Evolutionary conservation across 768 basidiomycete species (phyloP).

Genomic region (Termitomyces sp.): DNA sequence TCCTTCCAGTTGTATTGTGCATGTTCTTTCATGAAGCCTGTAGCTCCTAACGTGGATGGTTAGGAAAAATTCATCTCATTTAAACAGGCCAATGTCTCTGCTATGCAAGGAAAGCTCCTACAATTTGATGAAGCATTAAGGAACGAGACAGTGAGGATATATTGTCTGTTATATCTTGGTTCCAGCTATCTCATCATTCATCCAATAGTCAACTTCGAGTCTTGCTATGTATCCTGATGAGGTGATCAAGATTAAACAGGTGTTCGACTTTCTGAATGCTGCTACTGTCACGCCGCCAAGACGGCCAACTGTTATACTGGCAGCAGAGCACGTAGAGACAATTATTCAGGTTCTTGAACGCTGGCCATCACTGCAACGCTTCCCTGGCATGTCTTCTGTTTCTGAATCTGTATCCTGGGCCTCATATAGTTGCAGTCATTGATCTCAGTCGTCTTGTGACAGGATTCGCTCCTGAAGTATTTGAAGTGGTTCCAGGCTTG

Average conservation of each 20-base stretch:
- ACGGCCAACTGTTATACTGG: conserved; percentile 29
- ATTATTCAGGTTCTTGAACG: conserved; percentile 62
- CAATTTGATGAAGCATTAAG: conserved; percentile 69
- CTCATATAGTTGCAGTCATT: conserved; percentile 48
- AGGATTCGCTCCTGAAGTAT: conserved; percentile 54
- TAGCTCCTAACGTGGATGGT: neutral
- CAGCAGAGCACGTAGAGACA: conserved; percentile 50
- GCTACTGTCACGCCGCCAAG: conserved; percentile 34
- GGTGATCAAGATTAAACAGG: conserved; percentile 49
- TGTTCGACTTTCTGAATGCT: conserved; percentile 54
- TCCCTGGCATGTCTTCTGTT: conserved; percentile 39
- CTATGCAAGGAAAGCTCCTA: conserved; percentile 74
- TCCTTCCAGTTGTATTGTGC: conserved; percentile 49
- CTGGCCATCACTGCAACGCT: conserved; percentile 70
- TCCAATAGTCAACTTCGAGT: conserved; percentile 57
- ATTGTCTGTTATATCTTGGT: neutral
- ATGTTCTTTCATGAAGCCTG: neutral
- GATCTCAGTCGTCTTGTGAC: conserved; percentile 78
- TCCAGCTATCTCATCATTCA: neutral
- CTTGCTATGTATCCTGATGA: conserved; percentile 71
- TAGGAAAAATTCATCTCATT: conserved; percentile 70
- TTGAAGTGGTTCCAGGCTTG: conserved; percentile 33
- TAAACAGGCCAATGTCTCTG: conserved; percentile 74
- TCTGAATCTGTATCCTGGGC: neutral
- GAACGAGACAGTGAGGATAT: conserved; percentile 61